A percentile compares a stretch with the other conserved stretches of the same genome.
These are phyloP conservation scores for Talaromyces piceae DNA, from an alignment of 2,329 filamentous ascomycete genomes.

Conservation along the genomic window DNA sequence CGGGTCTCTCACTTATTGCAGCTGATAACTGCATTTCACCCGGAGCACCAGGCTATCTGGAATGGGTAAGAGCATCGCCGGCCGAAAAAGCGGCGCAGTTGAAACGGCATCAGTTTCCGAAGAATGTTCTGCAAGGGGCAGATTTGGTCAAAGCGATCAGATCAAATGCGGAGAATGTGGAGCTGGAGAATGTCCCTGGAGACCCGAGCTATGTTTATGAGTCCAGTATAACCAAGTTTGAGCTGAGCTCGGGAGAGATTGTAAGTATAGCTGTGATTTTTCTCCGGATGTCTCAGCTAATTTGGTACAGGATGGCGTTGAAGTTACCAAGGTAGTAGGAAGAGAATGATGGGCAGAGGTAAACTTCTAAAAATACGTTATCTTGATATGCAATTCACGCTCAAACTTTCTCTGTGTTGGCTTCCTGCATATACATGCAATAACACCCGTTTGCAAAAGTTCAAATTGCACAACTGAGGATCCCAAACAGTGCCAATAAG, in stretches of 20 bases:
- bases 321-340: conserved; percentile 9
- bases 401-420: too few relatives aligned
- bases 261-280: neutral
- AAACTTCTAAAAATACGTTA: too few relatives aligned
- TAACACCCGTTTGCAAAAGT: too few relatives aligned
- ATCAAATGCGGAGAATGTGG: conserved; percentile 18
- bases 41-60: conserved; percentile 20
- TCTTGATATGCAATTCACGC: too few relatives aligned
- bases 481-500: too few relatives aligned
- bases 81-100: conserved; percentile 2
- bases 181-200: conserved; percentile 34
- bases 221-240: conserved; percentile 42
- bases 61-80: conserved; percentile 1
- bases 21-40: conserved; percentile 41
- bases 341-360: conserved; percentile 1
- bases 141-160: conserved; percentile 22
- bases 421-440: too few relatives aligned
- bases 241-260: neutral
- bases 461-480: too few relatives aligned
- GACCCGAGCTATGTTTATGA: conserved; percentile 61
- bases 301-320: conserved; percentile 7
- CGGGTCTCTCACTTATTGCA: conserved; percentile 42
- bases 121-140: conserved; percentile 38
- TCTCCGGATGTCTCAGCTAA: neutral
- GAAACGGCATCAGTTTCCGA: conserved; percentile 42